Conservation (phyloP, 108 stramenopile species). For the Licmophora abbreviata region DNA sequence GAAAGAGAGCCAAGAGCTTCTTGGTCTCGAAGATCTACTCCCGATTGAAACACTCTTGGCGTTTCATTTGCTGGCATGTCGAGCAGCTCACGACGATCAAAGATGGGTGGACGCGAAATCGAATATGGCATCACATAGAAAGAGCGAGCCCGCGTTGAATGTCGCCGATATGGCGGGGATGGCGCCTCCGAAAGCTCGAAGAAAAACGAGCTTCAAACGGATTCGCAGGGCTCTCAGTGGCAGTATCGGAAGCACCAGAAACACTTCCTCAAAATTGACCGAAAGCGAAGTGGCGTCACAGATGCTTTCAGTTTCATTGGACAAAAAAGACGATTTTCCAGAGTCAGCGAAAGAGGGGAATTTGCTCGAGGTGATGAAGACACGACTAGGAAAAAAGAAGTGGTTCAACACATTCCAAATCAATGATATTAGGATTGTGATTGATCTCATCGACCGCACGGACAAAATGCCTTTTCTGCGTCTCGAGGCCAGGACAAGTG, state of each 20-base stretch:
- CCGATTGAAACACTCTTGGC: conserved; percentile 67
- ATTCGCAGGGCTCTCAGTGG: too few species aligned
- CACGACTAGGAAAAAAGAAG: not conserved
- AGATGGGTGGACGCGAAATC: conserved; percentile 4
- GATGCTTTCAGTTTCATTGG: too few species aligned
- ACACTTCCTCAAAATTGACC: too few species aligned
- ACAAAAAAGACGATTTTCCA: too few species aligned
- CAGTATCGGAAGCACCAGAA: too few species aligned
- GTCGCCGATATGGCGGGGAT: too few species aligned
- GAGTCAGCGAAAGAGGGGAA: not conserved
- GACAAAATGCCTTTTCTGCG: conserved; percentile 13
- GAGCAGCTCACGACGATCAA: conserved; percentile 22
- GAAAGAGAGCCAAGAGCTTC: conserved; percentile 43
- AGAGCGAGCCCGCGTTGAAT: too few species aligned
- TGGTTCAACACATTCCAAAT: conserved; percentile 3
- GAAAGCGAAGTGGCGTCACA: too few species aligned
- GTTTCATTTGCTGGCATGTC: conserved; percentile 69
- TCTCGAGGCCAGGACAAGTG: conserved; percentile 21
- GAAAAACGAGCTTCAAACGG: too few species aligned
- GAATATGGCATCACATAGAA: not conserved
- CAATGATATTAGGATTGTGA: not conserved
- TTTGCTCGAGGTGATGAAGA: not conserved
- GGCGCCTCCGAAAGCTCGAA: too few species aligned
- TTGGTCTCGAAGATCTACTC: conserved; percentile 55
- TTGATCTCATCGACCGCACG: not conserved